A percentile compares a stretch with the other conserved stretches of the same genome.
Conservation (phyloP, 108 stramenopile species). For the Nitzschia sp. region DNA sequence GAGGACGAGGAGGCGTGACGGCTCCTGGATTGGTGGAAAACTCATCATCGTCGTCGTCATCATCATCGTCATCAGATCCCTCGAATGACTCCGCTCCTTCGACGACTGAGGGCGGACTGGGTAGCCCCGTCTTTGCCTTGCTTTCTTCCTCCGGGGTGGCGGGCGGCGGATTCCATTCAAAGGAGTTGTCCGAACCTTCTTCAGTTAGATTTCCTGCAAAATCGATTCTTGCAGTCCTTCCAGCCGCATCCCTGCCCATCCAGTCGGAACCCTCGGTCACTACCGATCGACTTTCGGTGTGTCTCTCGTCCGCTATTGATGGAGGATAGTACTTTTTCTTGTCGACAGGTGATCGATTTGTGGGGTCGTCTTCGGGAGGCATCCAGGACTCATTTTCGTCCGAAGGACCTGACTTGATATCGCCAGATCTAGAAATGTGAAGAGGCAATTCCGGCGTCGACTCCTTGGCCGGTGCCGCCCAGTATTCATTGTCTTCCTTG, state of each 20-base stretch:
- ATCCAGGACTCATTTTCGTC: constrained; percentile 17
- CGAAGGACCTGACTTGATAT: not conserved
- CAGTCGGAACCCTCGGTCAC: constrained; percentile 5
- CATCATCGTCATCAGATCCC: not conserved
- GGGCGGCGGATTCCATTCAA: constrained; percentile 12
- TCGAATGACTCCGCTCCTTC: not conserved
- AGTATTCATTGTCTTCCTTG: constrained; percentile 14
- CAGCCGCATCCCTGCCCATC: not conserved
- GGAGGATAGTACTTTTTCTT: not conserved
- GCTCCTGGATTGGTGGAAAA: not conserved
- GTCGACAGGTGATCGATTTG: not conserved
- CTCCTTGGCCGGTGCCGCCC: constrained; percentile 9
- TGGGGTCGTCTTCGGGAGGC: not conserved
- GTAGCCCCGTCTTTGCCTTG: not conserved
- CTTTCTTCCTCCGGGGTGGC: not conserved
- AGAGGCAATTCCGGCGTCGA: not conserved
- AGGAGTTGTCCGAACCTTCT: constrained; percentile 2
- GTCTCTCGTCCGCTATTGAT: not conserved
- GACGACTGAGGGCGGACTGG: not conserved
- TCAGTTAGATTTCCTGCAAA: not conserved
- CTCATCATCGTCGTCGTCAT: not conserved
- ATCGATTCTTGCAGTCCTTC: not conserved
- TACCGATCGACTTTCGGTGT: not conserved
- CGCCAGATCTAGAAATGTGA: constrained; percentile 1
- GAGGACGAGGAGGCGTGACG: not conserved